phyloP scores from a whole-genome alignment of 1,284 basidiomycete species.

The Leucoagaricus sp. region DNA sequence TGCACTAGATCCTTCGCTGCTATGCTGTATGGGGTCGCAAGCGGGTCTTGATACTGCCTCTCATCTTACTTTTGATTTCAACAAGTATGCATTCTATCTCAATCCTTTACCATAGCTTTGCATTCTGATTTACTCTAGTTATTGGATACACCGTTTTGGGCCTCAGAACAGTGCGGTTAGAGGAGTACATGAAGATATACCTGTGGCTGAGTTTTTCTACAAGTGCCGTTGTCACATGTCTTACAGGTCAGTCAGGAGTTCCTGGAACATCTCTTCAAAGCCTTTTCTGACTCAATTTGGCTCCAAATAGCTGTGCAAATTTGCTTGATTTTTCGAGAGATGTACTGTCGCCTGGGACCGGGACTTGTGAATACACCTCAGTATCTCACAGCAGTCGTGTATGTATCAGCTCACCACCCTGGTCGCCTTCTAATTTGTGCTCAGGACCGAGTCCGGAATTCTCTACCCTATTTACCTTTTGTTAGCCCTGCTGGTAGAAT shows the following conservation, averaged over 20 bases:
- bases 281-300: too few relatives aligned
- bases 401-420: slow-evolving; percentile 6
- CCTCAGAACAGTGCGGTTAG: slow-evolving; percentile 19
- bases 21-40: slow-evolving; percentile 23
- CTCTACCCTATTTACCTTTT: slow-evolving; percentile 23
- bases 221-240: slow-evolving; percentile 19
- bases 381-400: slow-evolving; percentile 21
- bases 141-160: slow-evolving; percentile 21
- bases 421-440: not conserved
- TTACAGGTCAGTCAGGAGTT: slow-evolving; percentile 18
- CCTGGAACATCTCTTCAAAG: too few relatives aligned
- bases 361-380: slow-evolving; percentile 18
- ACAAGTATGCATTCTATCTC: slow-evolving; percentile 18
- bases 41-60: slow-evolving; percentile 17
- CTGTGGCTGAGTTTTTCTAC: slow-evolving; percentile 24
- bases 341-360: slow-evolving; percentile 17
- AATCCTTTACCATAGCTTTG: not conserved
- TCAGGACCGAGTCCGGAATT: slow-evolving; percentile 21
- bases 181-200: slow-evolving; percentile 17
- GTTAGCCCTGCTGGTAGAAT: not conserved
- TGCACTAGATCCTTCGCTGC: slow-evolving; percentile 24
- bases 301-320: slow-evolving; percentile 24
- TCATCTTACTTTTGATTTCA: slow-evolving; percentile 18
- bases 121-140: not conserved
- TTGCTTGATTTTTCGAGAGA: slow-evolving; percentile 19